Evolutionary conservation across 495 filamentous ascomycete species (phyloP).

Genomic region (Alectoria sarmentosa): DNA sequence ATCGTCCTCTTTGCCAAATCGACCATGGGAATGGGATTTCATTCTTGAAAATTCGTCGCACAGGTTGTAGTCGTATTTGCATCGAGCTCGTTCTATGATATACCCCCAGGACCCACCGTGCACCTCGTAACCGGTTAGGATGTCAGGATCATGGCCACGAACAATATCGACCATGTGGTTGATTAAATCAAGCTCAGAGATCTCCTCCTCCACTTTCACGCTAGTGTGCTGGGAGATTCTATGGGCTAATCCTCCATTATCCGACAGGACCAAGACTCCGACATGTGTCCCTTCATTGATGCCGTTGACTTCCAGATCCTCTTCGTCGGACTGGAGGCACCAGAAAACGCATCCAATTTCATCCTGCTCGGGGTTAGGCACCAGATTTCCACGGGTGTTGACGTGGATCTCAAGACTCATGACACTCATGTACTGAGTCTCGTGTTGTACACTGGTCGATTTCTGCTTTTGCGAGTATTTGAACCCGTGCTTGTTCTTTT

Average conservation of each 20-base stretch:
- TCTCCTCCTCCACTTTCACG: slow-evolving; percentile 64
- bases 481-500: slow-evolving; percentile 74
- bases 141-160: slow-evolving; percentile 77
- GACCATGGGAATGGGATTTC: slow-evolving; percentile 70
- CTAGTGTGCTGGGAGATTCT: slow-evolving; percentile 42
- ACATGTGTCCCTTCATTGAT: slow-evolving; percentile 45
- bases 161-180: slow-evolving; percentile 81
- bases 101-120: slow-evolving; percentile 93
- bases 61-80: slow-evolving; percentile 83
- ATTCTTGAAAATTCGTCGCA: slow-evolving; percentile 87
- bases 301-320: slow-evolving; percentile 45
- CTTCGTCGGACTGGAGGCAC: slow-evolving; percentile 73
- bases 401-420: slow-evolving; percentile 97
- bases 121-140: slow-evolving; percentile 92
- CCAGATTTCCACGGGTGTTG: slow-evolving; percentile 72
- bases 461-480: slow-evolving; percentile 77
- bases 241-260: slow-evolving; percentile 41
- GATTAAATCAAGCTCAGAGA: slow-evolving; percentile 76
- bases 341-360: slow-evolving; percentile 89
- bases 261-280: slow-evolving; percentile 63
- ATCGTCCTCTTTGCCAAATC: slow-evolving; percentile 78
- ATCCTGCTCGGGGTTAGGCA: slow-evolving; percentile 84
- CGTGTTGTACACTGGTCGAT: slow-evolving; percentile 71
- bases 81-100: slow-evolving; percentile 77
- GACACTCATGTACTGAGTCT: slow-evolving; percentile 90